A percentile compares a stretch with the other conserved stretches of the same genome.
Evolutionary conservation across 176 grass and related monocot species (phyloP).

Genomic region (Typha latifolia): DNA sequence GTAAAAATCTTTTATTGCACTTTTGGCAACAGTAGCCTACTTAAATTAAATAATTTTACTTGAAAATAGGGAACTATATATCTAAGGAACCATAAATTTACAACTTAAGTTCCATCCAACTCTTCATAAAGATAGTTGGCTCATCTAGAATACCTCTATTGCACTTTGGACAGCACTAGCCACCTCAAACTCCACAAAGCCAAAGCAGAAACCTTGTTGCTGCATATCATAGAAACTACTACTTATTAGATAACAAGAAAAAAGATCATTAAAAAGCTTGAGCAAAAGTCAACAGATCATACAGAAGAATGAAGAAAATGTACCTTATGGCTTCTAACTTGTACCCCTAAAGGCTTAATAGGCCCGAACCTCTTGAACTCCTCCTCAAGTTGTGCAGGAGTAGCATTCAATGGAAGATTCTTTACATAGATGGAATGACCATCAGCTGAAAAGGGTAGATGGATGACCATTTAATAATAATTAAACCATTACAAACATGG

Average conservation of each 20-base stretch:
- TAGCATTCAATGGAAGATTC: constrained; percentile 68
- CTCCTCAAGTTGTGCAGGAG: constrained; percentile 67
- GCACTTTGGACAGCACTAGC: constrained; percentile 73
- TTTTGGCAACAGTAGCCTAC: too few relatives aligned
- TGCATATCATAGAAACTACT: constrained; percentile 18
- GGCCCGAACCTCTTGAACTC: constrained; percentile 78
- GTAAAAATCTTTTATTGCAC: too few relatives aligned
- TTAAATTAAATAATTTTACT: too few relatives aligned
- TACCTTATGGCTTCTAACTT: constrained; percentile 99
- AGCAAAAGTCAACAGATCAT: not conserved
- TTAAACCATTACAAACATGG: not conserved
- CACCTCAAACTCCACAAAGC: constrained; percentile 90
- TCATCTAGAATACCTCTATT: constrained; percentile 43
- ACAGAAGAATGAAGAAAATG: not conserved
- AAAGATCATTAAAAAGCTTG: not conserved
- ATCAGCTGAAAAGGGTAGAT: constrained; percentile 44
- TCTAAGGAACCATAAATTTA: too few relatives aligned
- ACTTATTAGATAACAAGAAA: not conserved
- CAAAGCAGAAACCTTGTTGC: constrained; percentile 92
- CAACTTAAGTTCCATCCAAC: not conserved
- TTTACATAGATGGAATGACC: constrained; percentile 68
- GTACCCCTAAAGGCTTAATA: constrained; percentile 69
- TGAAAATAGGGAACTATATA: too few relatives aligned
- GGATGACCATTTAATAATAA: constrained; percentile 5
- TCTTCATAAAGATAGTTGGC: not conserved